A percentile compares a stretch with the other conserved stretches of the same genome.
phyloP scores from a whole-genome alignment of 768 basidiomycete species.

The Trametes meyenii region DNA sequence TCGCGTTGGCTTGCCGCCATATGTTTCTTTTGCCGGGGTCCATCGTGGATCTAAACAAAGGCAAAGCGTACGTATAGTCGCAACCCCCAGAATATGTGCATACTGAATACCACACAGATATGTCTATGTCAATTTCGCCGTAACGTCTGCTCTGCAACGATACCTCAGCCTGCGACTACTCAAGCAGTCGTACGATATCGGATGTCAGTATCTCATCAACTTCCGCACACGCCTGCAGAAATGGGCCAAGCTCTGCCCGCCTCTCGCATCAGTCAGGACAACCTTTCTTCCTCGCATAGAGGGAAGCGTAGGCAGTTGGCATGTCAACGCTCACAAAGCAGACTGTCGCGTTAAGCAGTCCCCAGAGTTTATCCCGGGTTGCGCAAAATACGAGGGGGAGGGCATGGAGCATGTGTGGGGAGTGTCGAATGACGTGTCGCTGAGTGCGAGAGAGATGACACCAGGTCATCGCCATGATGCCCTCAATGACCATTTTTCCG shows the following conservation, averaged over 20 bases:
- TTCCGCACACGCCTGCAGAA: constrained; percentile 15
- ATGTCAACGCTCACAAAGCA: constrained; percentile 18
- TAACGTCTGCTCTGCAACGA: not conserved
- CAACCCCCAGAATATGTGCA: not conserved
- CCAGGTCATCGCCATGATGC: constrained; percentile 25
- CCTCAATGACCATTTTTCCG: constrained; percentile 22
- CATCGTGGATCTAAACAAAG: constrained; percentile 24
- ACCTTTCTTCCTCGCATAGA: not conserved
- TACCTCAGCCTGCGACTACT: not conserved
- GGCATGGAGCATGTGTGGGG: constrained; percentile 20
- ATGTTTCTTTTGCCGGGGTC: constrained; percentile 22
- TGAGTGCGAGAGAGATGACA: constrained; percentile 20
- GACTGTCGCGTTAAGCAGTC: constrained; percentile 15
- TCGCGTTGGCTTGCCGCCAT: constrained; percentile 22
- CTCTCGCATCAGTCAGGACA: not conserved
- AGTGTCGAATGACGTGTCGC: constrained; percentile 1
- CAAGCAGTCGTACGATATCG: constrained; percentile 30
- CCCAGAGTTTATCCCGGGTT: constrained; percentile 14
- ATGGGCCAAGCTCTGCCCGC: not conserved
- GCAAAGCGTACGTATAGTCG: constrained; percentile 4
- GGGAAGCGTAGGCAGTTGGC: constrained; percentile 20
- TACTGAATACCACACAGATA: not conserved
- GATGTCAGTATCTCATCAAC: constrained; percentile 28
- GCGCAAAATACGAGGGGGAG: constrained; percentile 17
- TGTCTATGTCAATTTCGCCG: not conserved